Evolutionary conservation across 768 basidiomycete genomes (phyloP).

Genomic region (Mycena indigotica): DNA sequence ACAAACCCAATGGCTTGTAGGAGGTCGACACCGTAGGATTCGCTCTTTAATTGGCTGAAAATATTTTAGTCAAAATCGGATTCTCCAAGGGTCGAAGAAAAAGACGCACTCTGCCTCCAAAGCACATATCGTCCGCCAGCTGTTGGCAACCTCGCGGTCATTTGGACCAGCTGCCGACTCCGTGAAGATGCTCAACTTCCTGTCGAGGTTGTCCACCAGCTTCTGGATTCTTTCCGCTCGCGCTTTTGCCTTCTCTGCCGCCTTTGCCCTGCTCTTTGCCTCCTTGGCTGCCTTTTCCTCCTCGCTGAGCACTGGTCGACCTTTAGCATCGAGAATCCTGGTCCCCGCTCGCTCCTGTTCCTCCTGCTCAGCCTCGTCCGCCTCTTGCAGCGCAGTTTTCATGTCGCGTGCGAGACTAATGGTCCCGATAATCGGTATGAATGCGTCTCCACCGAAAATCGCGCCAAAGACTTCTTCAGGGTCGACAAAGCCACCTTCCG

Average conservation of each 20-base stretch:
- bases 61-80: constrained; percentile 1
- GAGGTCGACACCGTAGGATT: constrained; percentile 87
- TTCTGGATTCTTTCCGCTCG: constrained; percentile 74
- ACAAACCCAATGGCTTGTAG: constrained; percentile 86
- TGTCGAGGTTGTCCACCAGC: constrained; percentile 75
- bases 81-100: constrained; percentile 7
- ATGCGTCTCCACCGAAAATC: constrained; percentile 88
- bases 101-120: constrained; percentile 77
- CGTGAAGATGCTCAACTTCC: constrained; percentile 85
- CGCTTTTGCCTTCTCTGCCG: constrained; percentile 82
- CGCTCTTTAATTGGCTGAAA: constrained; percentile 73
- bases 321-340: constrained; percentile 56
- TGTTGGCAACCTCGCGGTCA: constrained; percentile 68
- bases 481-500: constrained; percentile 86
- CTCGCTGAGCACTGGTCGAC: constrained; percentile 54
- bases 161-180: constrained; percentile 75
- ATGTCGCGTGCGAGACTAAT: constrained; percentile 89
- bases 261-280: constrained; percentile 65
- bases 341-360: constrained; percentile 54
- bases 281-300: constrained; percentile 78
- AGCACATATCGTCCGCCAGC: constrained; percentile 77
- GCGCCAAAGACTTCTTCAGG: constrained; percentile 81
- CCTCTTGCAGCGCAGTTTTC: constrained; percentile 91
- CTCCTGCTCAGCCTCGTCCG: constrained; percentile 63
- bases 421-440: constrained; percentile 84